Conservation (phyloP, 2,329 filamentous ascomycete genomes). For the Byssothecium circinans region DNA sequence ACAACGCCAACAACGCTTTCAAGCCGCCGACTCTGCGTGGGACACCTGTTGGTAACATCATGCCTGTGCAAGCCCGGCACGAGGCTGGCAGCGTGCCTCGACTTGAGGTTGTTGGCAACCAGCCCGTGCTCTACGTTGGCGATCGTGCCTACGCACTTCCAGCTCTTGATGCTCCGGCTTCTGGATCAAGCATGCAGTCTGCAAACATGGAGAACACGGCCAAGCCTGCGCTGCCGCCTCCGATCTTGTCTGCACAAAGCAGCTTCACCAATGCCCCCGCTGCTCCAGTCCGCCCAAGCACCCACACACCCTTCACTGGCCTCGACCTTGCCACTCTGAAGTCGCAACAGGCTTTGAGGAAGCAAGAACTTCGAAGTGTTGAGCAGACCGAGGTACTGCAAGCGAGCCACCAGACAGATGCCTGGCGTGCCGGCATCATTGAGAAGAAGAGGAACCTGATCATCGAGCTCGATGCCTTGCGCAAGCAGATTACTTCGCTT, state of each 20-base stretch:
- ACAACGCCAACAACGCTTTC: constrained; percentile 26
- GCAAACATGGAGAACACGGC: constrained; percentile 14
- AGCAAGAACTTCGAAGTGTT: constrained; percentile 37
- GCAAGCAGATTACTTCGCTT: constrained; percentile 36
- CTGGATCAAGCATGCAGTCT: constrained; percentile 13
- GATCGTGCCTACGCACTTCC: constrained; percentile 37
- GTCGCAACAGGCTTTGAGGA: constrained; percentile 33
- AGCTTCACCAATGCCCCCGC: constrained; percentile 13
- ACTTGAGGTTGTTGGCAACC: constrained; percentile 34
- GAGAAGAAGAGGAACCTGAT: constrained; percentile 41
- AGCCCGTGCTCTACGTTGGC: constrained; percentile 35
- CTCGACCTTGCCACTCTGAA: constrained; percentile 31
- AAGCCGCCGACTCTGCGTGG: constrained; percentile 27
- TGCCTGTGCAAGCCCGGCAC: constrained; percentile 26
- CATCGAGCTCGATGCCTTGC: constrained; percentile 39
- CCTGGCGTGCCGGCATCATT: constrained; percentile 38
- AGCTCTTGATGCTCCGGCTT: constrained; percentile 19
- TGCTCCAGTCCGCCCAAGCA: constrained; percentile 17
- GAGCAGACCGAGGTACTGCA: constrained; percentile 43
- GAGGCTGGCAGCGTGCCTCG: constrained; percentile 25
- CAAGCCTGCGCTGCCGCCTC: constrained; percentile 15
- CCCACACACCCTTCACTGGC: constrained; percentile 25
- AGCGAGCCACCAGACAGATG: constrained; percentile 32
- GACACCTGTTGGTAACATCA: constrained; percentile 22
- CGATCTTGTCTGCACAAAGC: constrained; percentile 14